Base-by-base conservation (phyloP, 345 rosid species). In the Trapa incisa region DNA sequence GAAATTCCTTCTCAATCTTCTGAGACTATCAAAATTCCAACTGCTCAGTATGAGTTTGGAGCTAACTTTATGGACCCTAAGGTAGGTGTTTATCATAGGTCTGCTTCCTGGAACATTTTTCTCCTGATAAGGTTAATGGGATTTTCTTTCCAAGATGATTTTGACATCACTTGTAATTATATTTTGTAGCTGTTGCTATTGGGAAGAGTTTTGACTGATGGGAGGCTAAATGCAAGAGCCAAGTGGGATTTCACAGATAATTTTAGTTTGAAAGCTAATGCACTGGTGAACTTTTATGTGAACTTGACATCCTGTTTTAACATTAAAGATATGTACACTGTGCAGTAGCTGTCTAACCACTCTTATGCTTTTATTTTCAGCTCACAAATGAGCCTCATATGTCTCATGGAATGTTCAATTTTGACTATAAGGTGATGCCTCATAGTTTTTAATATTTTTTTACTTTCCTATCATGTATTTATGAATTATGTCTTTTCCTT, bases 31-130 rank as follows among this genome's bases (percentile, higher is more conserved):
- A 94, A 94, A 77, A 85, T 91, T 64, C 95, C 97, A 37, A 91
- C 89, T 33, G 83, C 99, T 29, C 81, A 91, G 65, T 94, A 94
- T 68, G 99, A 94, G 76, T 94, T 94, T 68, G 99, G 97, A 65
- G 95, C 97, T 54, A 94, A 94, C 71, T 94, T 74, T 73, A 82
- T 81, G 54, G 97, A 91, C 71, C 95, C 92, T 43, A 77, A 83
- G 79, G 96, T 88, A 64, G 77, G 81, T 72, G 66, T 32, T 32
- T 47, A 3, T 12, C 42, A 42, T 22, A 22, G 47, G 11, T 64
- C 14, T 17, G 22, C 35, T 64, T 6, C 35, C 33, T 64, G 66
- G 6, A n/a, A 41, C 4, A 0, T 32, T 42, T 43, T 41, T 58
- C 38, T 13, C 37, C 37, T 32, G 3, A 35, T 1, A 11, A 58